phyloP scores from a whole-genome alignment of 2,329 filamentous ascomycete species.

The Claviceps africana region DNA sequence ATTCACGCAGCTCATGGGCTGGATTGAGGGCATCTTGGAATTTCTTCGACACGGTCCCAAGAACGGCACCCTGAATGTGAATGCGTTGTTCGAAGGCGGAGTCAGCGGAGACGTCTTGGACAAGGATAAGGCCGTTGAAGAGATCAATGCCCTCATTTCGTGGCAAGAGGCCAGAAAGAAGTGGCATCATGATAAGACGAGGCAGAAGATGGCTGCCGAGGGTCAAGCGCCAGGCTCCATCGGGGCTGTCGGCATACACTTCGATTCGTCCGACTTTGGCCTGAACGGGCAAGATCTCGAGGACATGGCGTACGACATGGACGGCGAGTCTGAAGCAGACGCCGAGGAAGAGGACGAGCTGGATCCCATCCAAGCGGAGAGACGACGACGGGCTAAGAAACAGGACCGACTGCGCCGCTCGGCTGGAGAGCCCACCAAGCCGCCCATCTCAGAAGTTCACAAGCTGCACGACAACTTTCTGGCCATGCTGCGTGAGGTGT shows the following conservation, averaged over 20 bases:
- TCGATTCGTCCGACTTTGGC: constrained; percentile 78
- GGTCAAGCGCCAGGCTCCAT: constrained; percentile 33
- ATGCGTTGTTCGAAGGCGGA: constrained; percentile 76
- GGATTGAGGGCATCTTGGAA: constrained; percentile 90
- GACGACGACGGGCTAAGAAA: constrained; percentile 59
- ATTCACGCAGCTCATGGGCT: constrained; percentile 91
- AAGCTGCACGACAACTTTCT: constrained; percentile 71
- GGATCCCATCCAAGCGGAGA: constrained; percentile 79
- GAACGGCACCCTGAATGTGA: constrained; percentile 84
- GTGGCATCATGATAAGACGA: constrained; percentile 95
- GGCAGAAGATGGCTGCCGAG: constrained; percentile 96
- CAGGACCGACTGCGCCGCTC: constrained; percentile 68
- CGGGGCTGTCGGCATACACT: constrained; percentile 41
- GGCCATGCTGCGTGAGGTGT: constrained; percentile 64
- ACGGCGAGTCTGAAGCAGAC: constrained; percentile 49
- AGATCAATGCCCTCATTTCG: constrained; percentile 74
- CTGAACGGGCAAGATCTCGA: constrained; percentile 75
- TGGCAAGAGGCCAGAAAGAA: constrained; percentile 96
- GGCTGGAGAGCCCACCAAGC: constrained; percentile 76
- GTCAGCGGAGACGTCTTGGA: constrained; percentile 54
- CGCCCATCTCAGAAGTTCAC: constrained; percentile 61
- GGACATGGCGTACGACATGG: constrained; percentile 70
- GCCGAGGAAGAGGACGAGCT: constrained; percentile 65
- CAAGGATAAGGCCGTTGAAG: constrained; percentile 54
- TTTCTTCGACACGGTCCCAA: constrained; percentile 79